A percentile compares a stretch with the other conserved stretches of the same genome.
Conservation (phyloP, 2,329 filamentous ascomycete species). For the Tolypocladium ovalisporum region DNA sequence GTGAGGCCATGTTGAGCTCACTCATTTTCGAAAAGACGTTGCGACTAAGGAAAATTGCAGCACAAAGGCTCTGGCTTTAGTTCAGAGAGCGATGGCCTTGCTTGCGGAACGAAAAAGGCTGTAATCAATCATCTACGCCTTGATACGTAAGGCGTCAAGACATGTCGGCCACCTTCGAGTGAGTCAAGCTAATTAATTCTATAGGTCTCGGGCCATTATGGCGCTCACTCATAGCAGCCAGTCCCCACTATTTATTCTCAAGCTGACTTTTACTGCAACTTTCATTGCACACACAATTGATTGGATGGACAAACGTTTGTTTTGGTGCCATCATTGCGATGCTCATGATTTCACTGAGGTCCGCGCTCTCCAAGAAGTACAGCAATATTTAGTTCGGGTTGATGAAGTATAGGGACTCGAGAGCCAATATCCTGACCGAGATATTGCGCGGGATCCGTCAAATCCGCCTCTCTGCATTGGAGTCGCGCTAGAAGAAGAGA, state of each 20-base stretch:
- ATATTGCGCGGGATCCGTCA: not conserved
- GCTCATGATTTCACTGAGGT: not conserved
- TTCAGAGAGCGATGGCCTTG: not conserved
- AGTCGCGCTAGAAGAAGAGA: not conserved
- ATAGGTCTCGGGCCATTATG: not conserved
- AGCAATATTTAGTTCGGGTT: not conserved
- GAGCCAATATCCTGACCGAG: not conserved
- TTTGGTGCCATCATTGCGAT: not conserved
- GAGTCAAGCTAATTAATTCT: not conserved
- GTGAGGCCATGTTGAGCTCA: not conserved
- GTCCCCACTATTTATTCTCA: not conserved
- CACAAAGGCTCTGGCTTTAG: not conserved
- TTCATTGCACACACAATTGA: not conserved
- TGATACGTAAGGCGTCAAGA: not conserved
- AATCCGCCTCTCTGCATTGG: not conserved
- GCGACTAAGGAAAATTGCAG: not conserved
- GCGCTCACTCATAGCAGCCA: not conserved
- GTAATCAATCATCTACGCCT: not conserved
- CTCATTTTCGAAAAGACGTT: not conserved
- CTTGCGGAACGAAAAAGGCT: not conserved
- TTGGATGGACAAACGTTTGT: not conserved
- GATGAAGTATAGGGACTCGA: not conserved
- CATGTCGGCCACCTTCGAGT: not conserved
- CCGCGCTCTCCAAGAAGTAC: not conserved
- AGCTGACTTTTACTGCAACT: not conserved